Percentiles rank a stretch among this genome's conserved stretches.
Evolutionary conservation across 2,329 filamentous ascomycete species (phyloP).

Genomic region (Emergomyces orientalis): DNA sequence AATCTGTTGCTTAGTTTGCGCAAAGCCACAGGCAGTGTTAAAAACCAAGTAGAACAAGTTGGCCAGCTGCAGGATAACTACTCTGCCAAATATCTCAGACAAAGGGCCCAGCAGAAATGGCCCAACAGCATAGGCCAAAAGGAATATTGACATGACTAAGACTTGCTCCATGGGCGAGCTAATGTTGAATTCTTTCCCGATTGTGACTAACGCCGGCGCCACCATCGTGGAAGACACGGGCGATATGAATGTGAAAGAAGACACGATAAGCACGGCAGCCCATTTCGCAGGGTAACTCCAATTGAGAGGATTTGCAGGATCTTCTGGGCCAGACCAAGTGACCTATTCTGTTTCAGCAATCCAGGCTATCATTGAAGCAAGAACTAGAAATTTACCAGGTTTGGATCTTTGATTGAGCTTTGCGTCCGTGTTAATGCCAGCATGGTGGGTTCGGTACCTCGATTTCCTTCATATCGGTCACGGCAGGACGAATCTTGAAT

Average conservation of each 20-base stretch:
- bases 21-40: conserved; percentile 52
- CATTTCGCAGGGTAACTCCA: conserved; percentile 51
- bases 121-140: conserved; percentile 46
- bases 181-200: conserved; percentile 48
- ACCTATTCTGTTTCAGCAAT: conserved; percentile 22
- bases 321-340: conserved; percentile 46
- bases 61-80: conserved; percentile 45
- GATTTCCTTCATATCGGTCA: background rate
- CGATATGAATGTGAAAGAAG: conserved; percentile 52
- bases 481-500: background rate
- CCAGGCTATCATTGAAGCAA: background rate
- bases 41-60: conserved; percentile 50
- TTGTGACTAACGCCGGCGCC: conserved; percentile 42
- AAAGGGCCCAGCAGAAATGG: conserved; percentile 45
- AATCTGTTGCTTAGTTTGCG: conserved; percentile 44
- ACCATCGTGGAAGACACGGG: conserved; percentile 56
- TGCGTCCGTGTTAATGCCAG: background rate
- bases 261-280: conserved; percentile 46
- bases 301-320: conserved; percentile 42
- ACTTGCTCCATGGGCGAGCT: conserved; percentile 36
- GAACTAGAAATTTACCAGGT: conserved; percentile 3
- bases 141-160: conserved; percentile 47
- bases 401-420: conserved; percentile 6
- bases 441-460: background rate
- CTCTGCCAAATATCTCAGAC: conserved; percentile 49